A percentile compares a stretch with the other conserved stretches of the same genome.
Conservation (phyloP, 2,329 filamentous ascomycete genomes). For the Aspergillus novofumigatus region DNA sequence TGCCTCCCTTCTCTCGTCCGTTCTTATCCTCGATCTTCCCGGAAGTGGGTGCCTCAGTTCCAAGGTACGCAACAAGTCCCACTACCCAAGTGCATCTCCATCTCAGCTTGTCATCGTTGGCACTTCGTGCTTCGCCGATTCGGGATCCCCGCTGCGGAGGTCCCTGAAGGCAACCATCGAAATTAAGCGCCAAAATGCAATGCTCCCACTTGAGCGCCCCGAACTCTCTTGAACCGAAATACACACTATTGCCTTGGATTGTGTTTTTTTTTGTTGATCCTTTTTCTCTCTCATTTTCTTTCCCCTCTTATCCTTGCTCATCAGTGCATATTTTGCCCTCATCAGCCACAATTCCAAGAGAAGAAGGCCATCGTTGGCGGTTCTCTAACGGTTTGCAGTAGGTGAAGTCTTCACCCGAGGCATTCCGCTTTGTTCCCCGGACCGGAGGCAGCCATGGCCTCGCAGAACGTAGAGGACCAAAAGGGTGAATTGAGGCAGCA, state of each 20-base stretch:
- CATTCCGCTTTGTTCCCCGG: conserved; percentile 5
- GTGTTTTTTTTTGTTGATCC: background rate
- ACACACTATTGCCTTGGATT: background rate
- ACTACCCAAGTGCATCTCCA: background rate
- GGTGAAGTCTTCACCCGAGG: conserved; percentile 15
- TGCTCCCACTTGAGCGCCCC: background rate
- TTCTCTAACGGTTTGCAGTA: conserved; percentile 8
- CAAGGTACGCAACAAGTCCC: background rate
- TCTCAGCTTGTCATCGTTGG: background rate
- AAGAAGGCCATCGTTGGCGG: background rate
- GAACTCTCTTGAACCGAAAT: background rate
- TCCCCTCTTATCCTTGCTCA: background rate
- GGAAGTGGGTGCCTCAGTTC: background rate
- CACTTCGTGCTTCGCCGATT: background rate
- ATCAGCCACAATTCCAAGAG: background rate
- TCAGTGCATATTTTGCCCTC: background rate
- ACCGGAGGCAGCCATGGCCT: conserved; percentile 25
- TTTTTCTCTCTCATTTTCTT: conserved; percentile 1
- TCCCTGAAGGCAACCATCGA: conserved; percentile 7
- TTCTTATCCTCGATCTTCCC: background rate
- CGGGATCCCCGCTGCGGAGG: conserved; percentile 6
- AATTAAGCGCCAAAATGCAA: conserved; percentile 4
- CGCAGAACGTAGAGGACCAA: conserved; percentile 22
- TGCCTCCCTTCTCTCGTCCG: background rate
- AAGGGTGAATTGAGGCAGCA: conserved; percentile 72